Evolutionary conservation across 192 early-diverging fungal genomes (phyloP), one percentile per base, ranked within the genome.

Genomic region (Rhizophagus clarus): DNA sequence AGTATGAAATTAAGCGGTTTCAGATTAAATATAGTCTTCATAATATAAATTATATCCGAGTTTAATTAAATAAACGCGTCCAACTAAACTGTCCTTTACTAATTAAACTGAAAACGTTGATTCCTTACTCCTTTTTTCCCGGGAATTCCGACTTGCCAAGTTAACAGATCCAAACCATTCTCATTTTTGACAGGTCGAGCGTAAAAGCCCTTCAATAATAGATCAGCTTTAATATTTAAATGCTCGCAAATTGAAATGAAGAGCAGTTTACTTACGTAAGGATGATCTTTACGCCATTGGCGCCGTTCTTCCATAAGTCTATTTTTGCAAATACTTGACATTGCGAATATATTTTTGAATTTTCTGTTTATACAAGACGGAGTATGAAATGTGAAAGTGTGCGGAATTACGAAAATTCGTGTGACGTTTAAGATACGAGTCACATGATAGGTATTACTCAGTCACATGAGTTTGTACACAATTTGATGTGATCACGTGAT

Each of bases 241-340:
- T 2, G 1, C 1, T 12, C 2, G 12, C 9, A 67, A 29, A 47
- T 40, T n/a, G 22, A 31, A 69, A 24, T 20, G 34, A 71, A 22
- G 32, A 31, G 2, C 42, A 11, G 17, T 61, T 26, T 28, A 85
- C 81, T 79, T 84, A 90, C 88, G 74, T 87, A 86, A 69, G 92
- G 97, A 82, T 97, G 96, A 83, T 97, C 98, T 86, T 96, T 97
- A 77, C 97, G 85, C 98, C 98, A 99, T 85, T 97, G 96, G 83
- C 97, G 97, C 64, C 98, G 88, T 86, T 99, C 98, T 84, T 98
- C 96, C 72, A 90, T 87, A 24, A 98, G 88, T n/a, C 96, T 87
- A 37, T 88, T 91, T 72, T 85, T 87, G 77, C 94, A 94, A 74
- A 98, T 96, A 80, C 89, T 89, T 68, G 90, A 90, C 85, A 86